A percentile compares a stretch with the other conserved stretches of the same genome.
These are phyloP conservation scores for Podila clonocystis DNA, from an alignment of 192 early-diverging fungal species.

Conservation along the genomic window DNA sequence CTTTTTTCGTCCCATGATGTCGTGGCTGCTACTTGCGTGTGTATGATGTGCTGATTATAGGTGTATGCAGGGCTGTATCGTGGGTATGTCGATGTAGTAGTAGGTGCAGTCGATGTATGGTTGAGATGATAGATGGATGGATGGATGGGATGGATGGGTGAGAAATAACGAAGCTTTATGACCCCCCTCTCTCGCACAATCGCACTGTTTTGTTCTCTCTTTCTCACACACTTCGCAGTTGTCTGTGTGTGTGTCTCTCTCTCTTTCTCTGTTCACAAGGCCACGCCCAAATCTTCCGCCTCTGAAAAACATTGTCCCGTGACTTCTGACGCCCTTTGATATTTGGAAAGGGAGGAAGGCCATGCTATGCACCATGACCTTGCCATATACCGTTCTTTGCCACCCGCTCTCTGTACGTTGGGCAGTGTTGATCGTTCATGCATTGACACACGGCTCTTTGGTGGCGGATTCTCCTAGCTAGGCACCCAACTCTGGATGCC, in stretches of 20 bases:
- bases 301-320: not conserved
- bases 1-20: slow-evolving; percentile 92
- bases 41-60: too few relatives aligned
- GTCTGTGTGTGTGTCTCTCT: not conserved
- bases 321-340: not conserved
- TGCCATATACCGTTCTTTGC: too few relatives aligned
- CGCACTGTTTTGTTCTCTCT: not conserved
- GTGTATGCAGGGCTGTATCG: slow-evolving; percentile 3
- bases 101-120: too few relatives aligned
- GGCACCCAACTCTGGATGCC: too few relatives aligned
- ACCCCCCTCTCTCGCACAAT: not conserved
- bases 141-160: not conserved
- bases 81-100: not conserved
- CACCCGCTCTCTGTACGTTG: too few relatives aligned
- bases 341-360: not conserved
- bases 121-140: not conserved
- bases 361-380: too few relatives aligned
- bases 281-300: too few relatives aligned
- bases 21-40: not conserved
- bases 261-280: not conserved
- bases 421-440: too few relatives aligned
- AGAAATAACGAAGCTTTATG: not conserved
- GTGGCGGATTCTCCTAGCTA: too few relatives aligned
- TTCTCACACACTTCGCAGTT: not conserved
- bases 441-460: too few relatives aligned